Percentiles rank a stretch among this genome's conserved stretches.
Conservation (phyloP, 2,329 filamentous ascomycete genomes). For the Fusarium sp. region DNA sequence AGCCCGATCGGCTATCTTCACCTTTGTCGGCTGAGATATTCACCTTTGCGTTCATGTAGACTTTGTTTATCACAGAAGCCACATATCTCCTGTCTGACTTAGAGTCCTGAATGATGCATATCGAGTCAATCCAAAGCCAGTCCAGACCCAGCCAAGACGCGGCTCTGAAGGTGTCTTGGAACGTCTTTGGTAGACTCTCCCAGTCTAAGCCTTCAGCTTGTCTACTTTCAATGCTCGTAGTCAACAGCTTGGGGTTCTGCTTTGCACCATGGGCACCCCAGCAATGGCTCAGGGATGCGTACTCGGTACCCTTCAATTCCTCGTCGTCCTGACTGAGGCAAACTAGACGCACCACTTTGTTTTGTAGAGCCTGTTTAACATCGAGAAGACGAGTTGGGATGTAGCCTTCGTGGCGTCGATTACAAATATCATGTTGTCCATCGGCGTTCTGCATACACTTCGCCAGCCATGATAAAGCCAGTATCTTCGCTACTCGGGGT, state of each 20-base stretch:
- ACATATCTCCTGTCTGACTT: neutral
- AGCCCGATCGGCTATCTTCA: neutral
- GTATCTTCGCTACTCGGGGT: neutral
- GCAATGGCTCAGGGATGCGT: neutral
- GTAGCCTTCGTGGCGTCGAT: neutral
- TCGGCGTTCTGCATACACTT: neutral
- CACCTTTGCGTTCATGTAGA: neutral
- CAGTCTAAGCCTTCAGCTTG: neutral
- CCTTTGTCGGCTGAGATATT: neutral
- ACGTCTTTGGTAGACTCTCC: neutral
- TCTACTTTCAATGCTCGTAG: neutral
- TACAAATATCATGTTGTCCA: neutral
- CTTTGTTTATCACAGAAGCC: neutral
- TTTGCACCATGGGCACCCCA: neutral
- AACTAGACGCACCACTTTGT: neutral
- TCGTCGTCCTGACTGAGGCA: neutral
- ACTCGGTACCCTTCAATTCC: fast-evolving
- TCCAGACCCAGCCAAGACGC: neutral
- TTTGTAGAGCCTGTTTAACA: neutral
- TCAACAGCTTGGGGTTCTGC: neutral
- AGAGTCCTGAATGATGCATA: neutral
- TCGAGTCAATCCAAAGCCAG: neutral
- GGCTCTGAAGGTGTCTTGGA: neutral
- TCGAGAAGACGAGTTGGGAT: neutral
- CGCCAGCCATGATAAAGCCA: neutral